phyloP scores from a whole-genome alignment of 2,329 filamentous ascomycete species.

The Fusarium siculi region DNA sequence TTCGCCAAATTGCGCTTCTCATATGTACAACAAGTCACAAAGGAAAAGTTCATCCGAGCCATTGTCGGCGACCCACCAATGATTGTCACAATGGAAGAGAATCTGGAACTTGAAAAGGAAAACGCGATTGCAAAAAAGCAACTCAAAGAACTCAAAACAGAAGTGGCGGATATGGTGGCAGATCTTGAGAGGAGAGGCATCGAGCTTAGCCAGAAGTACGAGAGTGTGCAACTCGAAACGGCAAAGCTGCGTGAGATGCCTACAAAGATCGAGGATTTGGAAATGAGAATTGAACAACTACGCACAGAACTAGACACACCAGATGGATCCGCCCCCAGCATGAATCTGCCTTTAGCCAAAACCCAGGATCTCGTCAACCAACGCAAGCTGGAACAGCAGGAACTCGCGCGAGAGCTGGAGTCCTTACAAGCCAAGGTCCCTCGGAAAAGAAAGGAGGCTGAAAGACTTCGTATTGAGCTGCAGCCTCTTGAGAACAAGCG shows the following conservation, averaged over 20 bases:
- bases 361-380: conserved; percentile 65
- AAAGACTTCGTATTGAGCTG: conserved; percentile 74
- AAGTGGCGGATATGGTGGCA: conserved; percentile 77
- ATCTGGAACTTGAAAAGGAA: conserved; percentile 76
- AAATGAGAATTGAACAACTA: conserved; percentile 60
- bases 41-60: conserved; percentile 94
- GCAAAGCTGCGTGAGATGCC: conserved; percentile 63
- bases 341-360: conserved; percentile 67
- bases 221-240: conserved; percentile 61
- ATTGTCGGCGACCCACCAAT: conserved; percentile 92
- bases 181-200: conserved; percentile 75
- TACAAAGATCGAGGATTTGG: conserved; percentile 58
- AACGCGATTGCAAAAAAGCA: conserved; percentile 78
- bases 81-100: conserved; percentile 85
- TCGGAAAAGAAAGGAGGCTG: conserved; percentile 73
- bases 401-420: conserved; percentile 72
- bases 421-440: conserved; percentile 70
- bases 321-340: conserved; percentile 51
- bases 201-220: conserved; percentile 66
- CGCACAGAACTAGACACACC: conserved; percentile 51
- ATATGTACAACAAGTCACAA: conserved; percentile 98
- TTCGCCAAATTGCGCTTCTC: conserved; percentile 97
- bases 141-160: conserved; percentile 82
- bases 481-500: conserved; percentile 74
- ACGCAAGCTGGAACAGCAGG: conserved; percentile 61